phyloP scores from a whole-genome alignment of 176 grass and related monocot genomes.

The Cenchrus purpureus region DNA sequence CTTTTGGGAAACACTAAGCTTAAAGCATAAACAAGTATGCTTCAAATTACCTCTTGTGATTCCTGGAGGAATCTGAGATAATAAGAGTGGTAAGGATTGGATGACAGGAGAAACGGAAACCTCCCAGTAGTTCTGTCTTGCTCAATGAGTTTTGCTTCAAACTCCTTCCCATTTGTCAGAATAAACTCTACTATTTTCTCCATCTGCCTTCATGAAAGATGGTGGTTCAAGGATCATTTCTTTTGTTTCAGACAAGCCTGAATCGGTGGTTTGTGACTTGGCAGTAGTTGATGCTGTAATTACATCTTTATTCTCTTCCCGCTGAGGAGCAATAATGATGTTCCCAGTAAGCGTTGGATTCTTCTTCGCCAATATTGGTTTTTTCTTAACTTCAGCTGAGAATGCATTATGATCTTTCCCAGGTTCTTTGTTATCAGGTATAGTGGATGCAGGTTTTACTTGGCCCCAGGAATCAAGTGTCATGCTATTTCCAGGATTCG shows the following conservation, averaged over 20 bases:
- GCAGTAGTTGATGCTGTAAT: not conserved
- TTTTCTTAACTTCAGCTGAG: slow-evolving; percentile 48
- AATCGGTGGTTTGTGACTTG: slow-evolving; percentile 38
- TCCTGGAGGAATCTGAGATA: slow-evolving; percentile 84
- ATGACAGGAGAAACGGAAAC: slow-evolving; percentile 86
- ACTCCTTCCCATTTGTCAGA: slow-evolving; percentile 86
- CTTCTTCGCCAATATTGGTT: slow-evolving; percentile 62
- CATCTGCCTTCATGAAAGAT: slow-evolving; percentile 78
- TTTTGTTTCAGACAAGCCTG: slow-evolving; percentile 53
- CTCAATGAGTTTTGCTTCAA: slow-evolving; percentile 85
- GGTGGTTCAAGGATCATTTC: slow-evolving; percentile 82
- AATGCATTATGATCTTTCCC: not conserved
- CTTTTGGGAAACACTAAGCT: not conserved
- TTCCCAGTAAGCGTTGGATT: slow-evolving; percentile 47
- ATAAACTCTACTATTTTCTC: slow-evolving; percentile 97
- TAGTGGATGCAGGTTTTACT: slow-evolving; percentile 4
- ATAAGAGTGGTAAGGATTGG: slow-evolving; percentile 83
- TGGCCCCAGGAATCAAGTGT: not conserved
- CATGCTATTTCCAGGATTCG: slow-evolving; percentile 22
- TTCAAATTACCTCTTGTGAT: slow-evolving; percentile 69
- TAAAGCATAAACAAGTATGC: slow-evolving; percentile 29
- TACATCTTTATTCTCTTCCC: slow-evolving; percentile 51
- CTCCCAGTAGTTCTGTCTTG: slow-evolving; percentile 79
- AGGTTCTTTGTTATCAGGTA: slow-evolving; percentile 42
- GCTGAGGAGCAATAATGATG: slow-evolving; percentile 36